Evolutionary conservation across 2,329 filamentous ascomycete genomes (phyloP), one percentile per base, ranked within the genome.

Genomic region (Exophiala alcalophila): DNA sequence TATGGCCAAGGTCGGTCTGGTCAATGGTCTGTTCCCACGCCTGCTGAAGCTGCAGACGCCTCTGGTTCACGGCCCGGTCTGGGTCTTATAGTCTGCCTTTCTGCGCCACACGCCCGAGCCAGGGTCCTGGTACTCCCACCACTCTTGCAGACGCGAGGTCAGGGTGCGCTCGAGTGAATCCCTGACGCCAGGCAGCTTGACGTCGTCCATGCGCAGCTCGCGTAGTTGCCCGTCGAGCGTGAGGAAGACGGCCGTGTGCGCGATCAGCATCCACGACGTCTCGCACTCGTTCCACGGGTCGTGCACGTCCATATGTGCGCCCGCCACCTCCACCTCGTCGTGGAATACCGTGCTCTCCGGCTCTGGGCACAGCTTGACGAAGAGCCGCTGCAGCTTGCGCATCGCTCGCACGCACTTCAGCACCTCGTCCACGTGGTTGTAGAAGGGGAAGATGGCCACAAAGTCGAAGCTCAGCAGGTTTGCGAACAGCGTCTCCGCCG

Each of bases 401-500:
- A 81, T 69, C 44, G 68, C 54, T 2, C 64, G 59, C 2, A 78
- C 60, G 1, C 77, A 64, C 30, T 64, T 65, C 26, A 68, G 50
- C 3, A 70, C 59, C 1, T 63, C 46, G 26, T 72, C 64, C 35
- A 84, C 70, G 57, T 86, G 82, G 4, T 73, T 72, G 33, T 73
- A 71, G 24, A 81, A 77, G 0, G 84, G 83, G 53, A 86, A 87
- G 5, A 85, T 75, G 25, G 78, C 80, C 3, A 81, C 72, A 58
- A 85, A 86, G 40, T 65, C 64, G 47, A 77, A 70, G 1, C 65
- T 66, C 2, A 55, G 58, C 14, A 69, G 49, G 6, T 50, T 52
- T 4, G 67, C 69, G 33, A 84, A 62, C 14, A 82, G 5, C 20
- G 68, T 5, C 4, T 49, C 42, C 11, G 29, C 44, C 1, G 38